phyloP scores from a whole-genome alignment of 2,329 filamentous ascomycete species.

The Pyrenochaeta sp. region DNA sequence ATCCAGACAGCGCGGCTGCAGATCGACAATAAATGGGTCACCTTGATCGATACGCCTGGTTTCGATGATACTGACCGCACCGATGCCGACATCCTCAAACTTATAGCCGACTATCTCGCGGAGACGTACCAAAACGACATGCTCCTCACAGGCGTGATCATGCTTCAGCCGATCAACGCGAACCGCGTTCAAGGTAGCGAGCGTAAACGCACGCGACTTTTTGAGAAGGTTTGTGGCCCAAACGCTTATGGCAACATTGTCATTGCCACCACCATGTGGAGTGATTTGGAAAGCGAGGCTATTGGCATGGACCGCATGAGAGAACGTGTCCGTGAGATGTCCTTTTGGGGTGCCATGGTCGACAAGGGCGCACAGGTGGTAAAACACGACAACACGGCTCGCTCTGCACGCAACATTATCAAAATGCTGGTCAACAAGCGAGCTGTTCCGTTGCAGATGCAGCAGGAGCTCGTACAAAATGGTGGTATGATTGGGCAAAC shows the following conservation, averaged over 20 bases:
- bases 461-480: not conserved
- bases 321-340: not conserved
- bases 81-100: constrained; percentile 54
- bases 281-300: constrained; percentile 16
- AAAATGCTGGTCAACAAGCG: not conserved
- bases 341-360: constrained; percentile 4
- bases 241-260: constrained; percentile 52
- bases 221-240: constrained; percentile 54
- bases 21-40: constrained; percentile 15
- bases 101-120: constrained; percentile 52
- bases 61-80: constrained; percentile 56
- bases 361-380: not conserved
- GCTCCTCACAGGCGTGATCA: constrained; percentile 55
- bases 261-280: constrained; percentile 55
- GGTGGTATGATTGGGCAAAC: not conserved
- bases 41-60: constrained; percentile 57
- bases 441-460: not conserved
- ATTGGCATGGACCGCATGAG: not conserved
- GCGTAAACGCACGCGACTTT: constrained; percentile 54
- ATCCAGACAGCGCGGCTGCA: not conserved
- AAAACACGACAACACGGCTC: not conserved
- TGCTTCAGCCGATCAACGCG: constrained; percentile 56
- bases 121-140: constrained; percentile 41
- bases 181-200: constrained; percentile 50
- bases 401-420: not conserved